A percentile compares a stretch with the other conserved stretches of the same genome.
These are phyloP conservation scores for Thelonectria rubi DNA, from an alignment of 2,329 filamentous ascomycete species.

Conservation along the genomic window DNA sequence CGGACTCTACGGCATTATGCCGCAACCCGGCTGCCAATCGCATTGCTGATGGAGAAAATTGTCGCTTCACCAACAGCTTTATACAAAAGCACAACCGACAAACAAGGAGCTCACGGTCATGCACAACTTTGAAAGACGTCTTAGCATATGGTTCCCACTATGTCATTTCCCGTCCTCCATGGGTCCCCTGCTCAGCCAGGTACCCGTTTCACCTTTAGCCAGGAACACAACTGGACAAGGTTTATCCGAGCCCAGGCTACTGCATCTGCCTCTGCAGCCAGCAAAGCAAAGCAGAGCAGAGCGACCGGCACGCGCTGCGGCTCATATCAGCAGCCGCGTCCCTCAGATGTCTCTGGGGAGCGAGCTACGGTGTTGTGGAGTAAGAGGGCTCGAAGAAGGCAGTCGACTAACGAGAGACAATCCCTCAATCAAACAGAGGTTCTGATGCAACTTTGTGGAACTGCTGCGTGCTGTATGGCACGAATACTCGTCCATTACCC, in stretches of 20 bases:
- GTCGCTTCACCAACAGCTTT: background rate
- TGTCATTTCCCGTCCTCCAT: constrained; percentile 40
- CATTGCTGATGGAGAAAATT: background rate
- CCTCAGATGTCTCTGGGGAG: constrained; percentile 3
- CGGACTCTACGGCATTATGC: background rate
- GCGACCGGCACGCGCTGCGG: background rate
- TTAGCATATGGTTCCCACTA: constrained; percentile 32
- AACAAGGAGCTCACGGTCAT: constrained; percentile 10
- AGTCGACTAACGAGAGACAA: background rate
- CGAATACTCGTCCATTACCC: background rate
- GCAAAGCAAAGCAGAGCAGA: background rate
- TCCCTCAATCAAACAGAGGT: constrained; percentile 5
- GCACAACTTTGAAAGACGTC: constrained; percentile 22
- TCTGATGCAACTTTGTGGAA: background rate
- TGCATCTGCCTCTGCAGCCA: constrained; percentile 1
- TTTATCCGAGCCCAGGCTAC: constrained; percentile 11
- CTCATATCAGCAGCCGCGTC: constrained; percentile 16
- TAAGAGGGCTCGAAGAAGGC: no score
- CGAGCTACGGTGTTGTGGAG: background rate
- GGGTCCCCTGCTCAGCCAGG: constrained; percentile 32
- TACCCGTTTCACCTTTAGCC: constrained; percentile 35
- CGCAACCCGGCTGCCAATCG: background rate
- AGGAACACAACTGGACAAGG: constrained; percentile 16
- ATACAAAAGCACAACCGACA: constrained; percentile 2
- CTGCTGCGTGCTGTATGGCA: background rate